Base-by-base conservation (phyloP, 2,329 filamentous ascomycete genomes). In the Neofusicoccum kwambonambiense region DNA sequence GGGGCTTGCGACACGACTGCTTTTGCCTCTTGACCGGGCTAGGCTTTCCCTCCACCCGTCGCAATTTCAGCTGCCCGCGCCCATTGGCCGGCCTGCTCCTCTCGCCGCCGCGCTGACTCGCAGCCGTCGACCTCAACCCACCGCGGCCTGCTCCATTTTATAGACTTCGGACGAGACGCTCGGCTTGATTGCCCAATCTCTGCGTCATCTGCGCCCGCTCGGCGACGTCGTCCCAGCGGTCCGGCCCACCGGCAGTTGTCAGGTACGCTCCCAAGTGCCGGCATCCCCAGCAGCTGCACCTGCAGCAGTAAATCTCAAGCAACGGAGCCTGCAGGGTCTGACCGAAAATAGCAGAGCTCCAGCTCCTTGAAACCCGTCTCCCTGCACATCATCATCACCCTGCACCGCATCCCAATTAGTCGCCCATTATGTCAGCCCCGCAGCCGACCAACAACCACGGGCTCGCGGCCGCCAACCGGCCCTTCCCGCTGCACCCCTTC, bases 401-500 rank as follows among this genome's bases (percentile, higher is more conserved):
- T 22, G 27, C 27, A 31, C 27, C 27, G 27, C 27, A 7, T 31
- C 27, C 27, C 27, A 7, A 31, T 7, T 31, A 31, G 27, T 4
- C 7, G 11, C 19, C 19, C 41, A 47, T 47, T 27, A 60, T 60
- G 56, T 39, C 56, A 44, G 22, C 54, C n/a, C 42, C 42, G n/a
- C 22, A 22, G 15, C 8, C 49, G 13, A 47, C 61, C 50, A 54
- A 41, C 60, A 63, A 56, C 49, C 41, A 47, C 31, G 72, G n/a
- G 51, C 42, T 47, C 19, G 62, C 73, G 44, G 70, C 72, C 65
- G 75, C 79, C 64, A 82, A 82, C 65, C 78, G 78, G 65, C 71
- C 80, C 39, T 78, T 77, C 65, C 69, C 74, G 57, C 70, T 76
- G 50, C 78, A 81, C 66, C 72, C 78, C 51, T 80, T 80, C 71